These are phyloP conservation scores for Lipomyces spencermartinsiae DNA, from an alignment of 805 yeast genomes.

Conservation along the genomic window DNA sequence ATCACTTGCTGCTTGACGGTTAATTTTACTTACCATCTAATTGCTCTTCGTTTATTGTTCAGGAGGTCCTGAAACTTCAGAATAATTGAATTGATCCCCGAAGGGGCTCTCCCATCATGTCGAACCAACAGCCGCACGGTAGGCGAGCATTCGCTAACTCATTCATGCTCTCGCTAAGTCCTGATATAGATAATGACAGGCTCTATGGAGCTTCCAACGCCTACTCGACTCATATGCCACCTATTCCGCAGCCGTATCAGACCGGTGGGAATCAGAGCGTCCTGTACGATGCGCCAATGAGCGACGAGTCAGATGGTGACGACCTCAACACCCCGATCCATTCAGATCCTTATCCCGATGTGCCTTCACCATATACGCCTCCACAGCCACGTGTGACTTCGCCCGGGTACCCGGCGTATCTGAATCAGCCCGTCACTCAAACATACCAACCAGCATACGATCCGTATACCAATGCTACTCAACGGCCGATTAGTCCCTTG, in stretches of 20 bases:
- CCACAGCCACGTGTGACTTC: background rate
- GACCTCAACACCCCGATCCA: background rate
- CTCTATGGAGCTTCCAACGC: background rate
- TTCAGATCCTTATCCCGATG: background rate
- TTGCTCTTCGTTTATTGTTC: background rate
- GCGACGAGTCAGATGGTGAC: conserved; percentile 2
- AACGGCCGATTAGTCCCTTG: conserved; percentile 16
- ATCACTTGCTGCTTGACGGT: too few species aligned
- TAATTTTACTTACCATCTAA: too few species aligned
- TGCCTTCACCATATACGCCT: background rate
- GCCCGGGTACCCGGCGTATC: conserved; percentile 1
- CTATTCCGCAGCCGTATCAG: conserved; percentile 12
- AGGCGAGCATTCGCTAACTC: background rate
- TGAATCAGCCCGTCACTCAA: background rate
- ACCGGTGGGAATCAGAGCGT: background rate
- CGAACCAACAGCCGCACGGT: conserved; percentile 12
- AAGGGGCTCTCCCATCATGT: background rate
- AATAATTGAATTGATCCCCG: background rate
- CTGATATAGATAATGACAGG: background rate
- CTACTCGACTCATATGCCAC: conserved; percentile 9
- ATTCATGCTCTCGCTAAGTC: background rate
- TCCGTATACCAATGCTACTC: conserved; percentile 6
- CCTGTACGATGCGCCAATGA: background rate
- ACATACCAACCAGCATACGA: conserved; percentile 6
- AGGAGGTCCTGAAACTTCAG: background rate